phyloP scores from a whole-genome alignment of 768 basidiomycete species.

The Termitomyces heimii region DNA sequence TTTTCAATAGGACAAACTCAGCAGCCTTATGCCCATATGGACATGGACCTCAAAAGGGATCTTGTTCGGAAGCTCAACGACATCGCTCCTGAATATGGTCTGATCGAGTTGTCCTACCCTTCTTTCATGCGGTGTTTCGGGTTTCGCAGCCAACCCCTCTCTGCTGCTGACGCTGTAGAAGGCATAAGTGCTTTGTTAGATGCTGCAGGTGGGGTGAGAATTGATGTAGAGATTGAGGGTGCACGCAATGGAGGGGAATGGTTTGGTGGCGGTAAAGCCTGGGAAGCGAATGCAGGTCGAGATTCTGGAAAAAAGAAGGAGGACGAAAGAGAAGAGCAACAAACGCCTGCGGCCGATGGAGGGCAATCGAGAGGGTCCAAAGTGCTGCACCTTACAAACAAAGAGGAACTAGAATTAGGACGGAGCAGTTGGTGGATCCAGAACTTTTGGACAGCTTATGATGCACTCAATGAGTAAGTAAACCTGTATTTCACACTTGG shows the following conservation, averaged over 20 bases:
- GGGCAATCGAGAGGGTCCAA: constrained; percentile 4
- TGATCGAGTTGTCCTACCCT: constrained; percentile 88
- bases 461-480: constrained; percentile 85
- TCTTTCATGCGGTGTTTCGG: constrained; percentile 93
- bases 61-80: constrained; percentile 79
- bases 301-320: constrained; percentile 19
- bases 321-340: constrained; percentile 6
- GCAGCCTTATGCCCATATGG: constrained; percentile 93
- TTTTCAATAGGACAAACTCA: constrained; percentile 94
- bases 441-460: constrained; percentile 96
- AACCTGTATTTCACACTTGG: neutral
- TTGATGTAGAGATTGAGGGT: constrained; percentile 89
- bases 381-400: constrained; percentile 25
- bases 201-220: constrained; percentile 81
- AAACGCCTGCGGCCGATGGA: constrained; percentile 11
- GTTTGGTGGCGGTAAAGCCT: constrained; percentile 81
- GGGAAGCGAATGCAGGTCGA: constrained; percentile 51
- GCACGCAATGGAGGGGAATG: constrained; percentile 90
- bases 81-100: constrained; percentile 91
- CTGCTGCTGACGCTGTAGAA: constrained; percentile 92
- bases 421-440: constrained; percentile 73
- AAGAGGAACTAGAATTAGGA: constrained; percentile 18
- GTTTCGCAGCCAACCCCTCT: constrained; percentile 81
- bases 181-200: constrained; percentile 83
- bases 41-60: constrained; percentile 83